Evolutionary conservation across 1,139 yeast species (phyloP).

Genomic region (Protomyces arabidopsidicola): DNA sequence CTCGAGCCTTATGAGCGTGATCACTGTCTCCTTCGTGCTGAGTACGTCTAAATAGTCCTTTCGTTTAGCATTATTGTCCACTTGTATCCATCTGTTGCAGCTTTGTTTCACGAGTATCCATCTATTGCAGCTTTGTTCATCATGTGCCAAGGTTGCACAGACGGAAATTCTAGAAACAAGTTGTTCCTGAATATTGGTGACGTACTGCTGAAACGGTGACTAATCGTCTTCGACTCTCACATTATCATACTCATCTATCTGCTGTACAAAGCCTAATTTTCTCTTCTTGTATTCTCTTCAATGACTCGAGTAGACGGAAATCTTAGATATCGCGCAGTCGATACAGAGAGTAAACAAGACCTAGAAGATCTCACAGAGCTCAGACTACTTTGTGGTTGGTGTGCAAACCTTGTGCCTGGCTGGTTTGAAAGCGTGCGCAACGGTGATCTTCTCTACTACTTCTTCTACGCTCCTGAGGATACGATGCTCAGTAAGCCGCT

Average conservation of each 20-base stretch:
- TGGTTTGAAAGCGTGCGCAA: background rate
- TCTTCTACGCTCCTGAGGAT: conserved; percentile 4
- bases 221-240: no score
- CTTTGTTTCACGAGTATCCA: no score
- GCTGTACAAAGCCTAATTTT: no score
- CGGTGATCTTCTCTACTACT: conserved; percentile 15
- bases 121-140: no score
- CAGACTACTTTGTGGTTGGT: conserved; percentile 11
- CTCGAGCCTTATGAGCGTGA: conserved; percentile 73
- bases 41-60: conserved; percentile 45
- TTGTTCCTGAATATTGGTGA: no score
- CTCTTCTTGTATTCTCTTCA: background rate
- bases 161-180: no score
- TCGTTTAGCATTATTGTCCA: background rate
- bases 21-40: conserved; percentile 97
- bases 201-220: no score
- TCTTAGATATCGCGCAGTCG: conserved; percentile 1
- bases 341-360: background rate
- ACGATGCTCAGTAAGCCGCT: background rate
- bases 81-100: background rate
- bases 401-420: background rate
- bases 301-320: background rate
- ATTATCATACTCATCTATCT: no score
- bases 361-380: conserved; percentile 1
- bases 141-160: no score